These are phyloP conservation scores for Mollisiaceae sp. DNA, from an alignment of 2,329 filamentous ascomycete species.

Conservation along the genomic window DNA sequence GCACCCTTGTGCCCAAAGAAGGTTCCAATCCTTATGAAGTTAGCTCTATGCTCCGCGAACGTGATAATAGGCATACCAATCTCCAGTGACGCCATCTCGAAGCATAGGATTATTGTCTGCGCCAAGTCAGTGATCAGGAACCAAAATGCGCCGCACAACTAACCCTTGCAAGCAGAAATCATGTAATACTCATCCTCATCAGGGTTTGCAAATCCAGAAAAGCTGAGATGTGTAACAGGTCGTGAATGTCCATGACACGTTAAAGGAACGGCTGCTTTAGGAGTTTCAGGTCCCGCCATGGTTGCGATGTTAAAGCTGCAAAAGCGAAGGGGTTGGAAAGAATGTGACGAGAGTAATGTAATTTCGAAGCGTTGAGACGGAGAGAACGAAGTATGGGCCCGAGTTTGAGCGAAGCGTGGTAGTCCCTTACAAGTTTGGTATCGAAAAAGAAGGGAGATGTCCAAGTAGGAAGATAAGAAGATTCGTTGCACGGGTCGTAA, in stretches of 20 bases:
- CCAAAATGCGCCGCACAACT: constrained; percentile 2
- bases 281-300: constrained; percentile 39
- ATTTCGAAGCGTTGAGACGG: background rate
- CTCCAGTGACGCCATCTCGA: constrained; percentile 91
- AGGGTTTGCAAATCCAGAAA: constrained; percentile 62
- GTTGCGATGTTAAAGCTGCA: constrained; percentile 13
- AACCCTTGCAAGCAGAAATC: constrained; percentile 75
- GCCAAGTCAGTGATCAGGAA: constrained; percentile 27
- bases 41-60: constrained; percentile 1
- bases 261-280: constrained; percentile 60
- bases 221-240: constrained; percentile 75
- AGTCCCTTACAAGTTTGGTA: constrained; percentile 3
- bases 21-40: constrained; percentile 76
- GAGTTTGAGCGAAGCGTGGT: background rate
- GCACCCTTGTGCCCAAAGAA: constrained; percentile 98
- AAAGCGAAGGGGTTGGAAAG: background rate
- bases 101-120: constrained; percentile 98
- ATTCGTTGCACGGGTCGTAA: constrained; percentile 43
- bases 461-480: constrained; percentile 37
- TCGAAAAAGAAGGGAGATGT: constrained; percentile 15
- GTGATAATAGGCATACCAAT: constrained; percentile 66
- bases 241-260: constrained; percentile 79
- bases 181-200: constrained; percentile 71
- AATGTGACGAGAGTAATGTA: constrained; percentile 3
- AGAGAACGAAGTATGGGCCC: background rate